Evolutionary conservation across 805 yeast genomes (phyloP), one percentile per base, ranked within the genome.

Genomic region (Metschnikowia arizonensis): DNA sequence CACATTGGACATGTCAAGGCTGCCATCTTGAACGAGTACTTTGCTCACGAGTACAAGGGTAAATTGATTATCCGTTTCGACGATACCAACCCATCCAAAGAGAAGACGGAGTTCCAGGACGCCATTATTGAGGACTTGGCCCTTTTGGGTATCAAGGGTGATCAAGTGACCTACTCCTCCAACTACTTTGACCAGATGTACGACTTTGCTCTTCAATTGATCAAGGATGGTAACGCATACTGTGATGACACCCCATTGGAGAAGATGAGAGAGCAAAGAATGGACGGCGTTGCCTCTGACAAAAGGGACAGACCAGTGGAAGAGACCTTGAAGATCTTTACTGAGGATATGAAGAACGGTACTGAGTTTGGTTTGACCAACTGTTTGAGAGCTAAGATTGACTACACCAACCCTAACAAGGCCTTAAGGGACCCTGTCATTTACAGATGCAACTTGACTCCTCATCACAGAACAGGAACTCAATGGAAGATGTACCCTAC

Each of bases 1-100:
- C 99, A 93, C 71, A 93, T 93, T 70, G 99, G 99, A 57, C 99
- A 93, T 65, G 99, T 96, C 50, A 93, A 93, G 71, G 99, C 99
- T 50, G 99, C 99, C 45, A 77, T 93, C 48, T 78, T 93, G 64
- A 93, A 93, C 74, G 93, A 93, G 70, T 91, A 90, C 73, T 91
- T 93, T 73, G 99, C 99, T 40, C 83, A 88, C 58, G 85, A 81
- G 62, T 93, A 91, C 77, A 85, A 93, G 62, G 99, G 99, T 65
- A 93, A 93, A 71, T 80, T 93, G 65, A 89, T 93, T 61, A 84
- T 93, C 61, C 83, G 99, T 72, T 93, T 93, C 66, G 99, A 93
- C 67, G 99, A 93, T 65, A 93, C 99, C 48, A 93, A 93, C 67
- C 99, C 99, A 33, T 80, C 93, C 45, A 93, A 93, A 74, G 99